Evolutionary conservation across 2,329 filamentous ascomycete species (phyloP).

Genomic region (Aspergillus novofumigatus): DNA sequence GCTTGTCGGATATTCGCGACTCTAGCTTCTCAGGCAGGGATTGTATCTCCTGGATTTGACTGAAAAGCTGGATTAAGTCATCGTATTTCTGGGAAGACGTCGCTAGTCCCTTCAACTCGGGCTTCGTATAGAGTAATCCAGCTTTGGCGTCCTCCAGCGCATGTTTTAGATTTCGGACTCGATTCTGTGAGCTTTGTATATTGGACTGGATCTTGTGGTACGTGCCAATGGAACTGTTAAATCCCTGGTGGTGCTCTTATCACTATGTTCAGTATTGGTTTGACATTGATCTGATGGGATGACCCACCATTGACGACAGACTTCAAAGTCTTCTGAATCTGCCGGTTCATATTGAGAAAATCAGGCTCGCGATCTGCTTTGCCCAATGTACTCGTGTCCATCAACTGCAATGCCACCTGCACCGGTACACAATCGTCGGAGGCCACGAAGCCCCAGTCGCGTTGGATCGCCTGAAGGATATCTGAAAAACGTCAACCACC

Average conservation of each 20-base stretch:
- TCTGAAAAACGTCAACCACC: constrained; percentile 32
- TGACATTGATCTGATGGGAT: not conserved
- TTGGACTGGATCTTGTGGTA: constrained; percentile 98
- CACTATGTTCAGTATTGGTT: constrained; percentile 9
- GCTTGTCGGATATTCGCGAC: constrained; percentile 91
- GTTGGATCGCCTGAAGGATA: constrained; percentile 75
- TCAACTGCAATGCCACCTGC: constrained; percentile 87
- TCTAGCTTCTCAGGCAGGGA: constrained; percentile 88
- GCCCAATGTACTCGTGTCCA: constrained; percentile 90
- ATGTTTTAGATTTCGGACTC: constrained; percentile 76
- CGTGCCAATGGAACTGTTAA: constrained; percentile 97
- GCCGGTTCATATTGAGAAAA: constrained; percentile 77
- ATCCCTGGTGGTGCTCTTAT: constrained; percentile 90
- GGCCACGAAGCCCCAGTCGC: constrained; percentile 90
- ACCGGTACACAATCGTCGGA: constrained; percentile 85
- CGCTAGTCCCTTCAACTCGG: constrained; percentile 85
- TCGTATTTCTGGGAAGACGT: constrained; percentile 87
- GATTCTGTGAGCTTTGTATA: constrained; percentile 81
- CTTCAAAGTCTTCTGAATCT: constrained; percentile 89
- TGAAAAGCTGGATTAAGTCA: constrained; percentile 76
- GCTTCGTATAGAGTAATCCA: constrained; percentile 78
- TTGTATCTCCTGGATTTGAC: constrained; percentile 81
- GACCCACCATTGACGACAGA: constrained; percentile 73
- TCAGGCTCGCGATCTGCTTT: constrained; percentile 82
- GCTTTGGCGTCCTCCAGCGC: constrained; percentile 76